A percentile compares a stretch with the other conserved stretches of the same genome.
These are phyloP conservation scores for Septoria petroselini DNA, from an alignment of 2,329 filamentous ascomycete genomes.

Conservation along the genomic window DNA sequence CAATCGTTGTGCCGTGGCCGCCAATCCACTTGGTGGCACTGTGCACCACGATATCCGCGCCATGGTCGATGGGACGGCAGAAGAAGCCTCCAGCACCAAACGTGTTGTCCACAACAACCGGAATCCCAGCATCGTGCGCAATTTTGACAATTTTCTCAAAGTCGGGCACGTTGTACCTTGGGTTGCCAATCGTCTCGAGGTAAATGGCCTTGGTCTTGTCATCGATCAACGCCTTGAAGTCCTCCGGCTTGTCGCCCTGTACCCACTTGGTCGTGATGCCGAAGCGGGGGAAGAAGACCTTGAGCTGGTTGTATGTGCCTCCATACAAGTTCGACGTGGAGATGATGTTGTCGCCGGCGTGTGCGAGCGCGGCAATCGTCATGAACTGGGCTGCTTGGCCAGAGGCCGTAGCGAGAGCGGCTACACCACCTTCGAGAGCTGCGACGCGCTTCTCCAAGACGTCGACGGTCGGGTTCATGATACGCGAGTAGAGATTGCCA, in stretches of 20 bases:
- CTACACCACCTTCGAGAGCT: constrained; percentile 89
- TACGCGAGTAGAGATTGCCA: constrained; percentile 96
- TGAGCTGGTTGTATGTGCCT: constrained; percentile 96
- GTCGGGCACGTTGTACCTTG: constrained; percentile 87
- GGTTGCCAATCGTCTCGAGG: constrained; percentile 90
- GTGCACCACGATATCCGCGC: constrained; percentile 90
- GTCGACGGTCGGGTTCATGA: constrained; percentile 94
- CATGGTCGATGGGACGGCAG: constrained; percentile 79
- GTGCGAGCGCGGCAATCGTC: constrained; percentile 77
- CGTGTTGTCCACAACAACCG: constrained; percentile 79
- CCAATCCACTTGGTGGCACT: constrained; percentile 97
- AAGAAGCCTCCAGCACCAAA: constrained; percentile 93
- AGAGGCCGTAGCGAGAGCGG: constrained; percentile 78
- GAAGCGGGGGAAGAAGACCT: constrained; percentile 81
- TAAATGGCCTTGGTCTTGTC: constrained; percentile 92
- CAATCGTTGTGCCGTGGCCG: constrained; percentile 85
- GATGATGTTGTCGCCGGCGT: constrained; percentile 88
- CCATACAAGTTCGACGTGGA: constrained; percentile 89
- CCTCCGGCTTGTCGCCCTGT: constrained; percentile 72
- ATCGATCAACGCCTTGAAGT: constrained; percentile 79
- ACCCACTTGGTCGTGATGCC: constrained; percentile 88
- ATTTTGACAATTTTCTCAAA: constrained; percentile 81
- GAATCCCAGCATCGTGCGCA: constrained; percentile 64
- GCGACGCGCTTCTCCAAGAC: constrained; percentile 96
- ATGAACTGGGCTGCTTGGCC: constrained; percentile 93